Evolutionary conservation across 1,139 yeast species (phyloP).

Genomic region (Saccharomyces hybrid): DNA sequence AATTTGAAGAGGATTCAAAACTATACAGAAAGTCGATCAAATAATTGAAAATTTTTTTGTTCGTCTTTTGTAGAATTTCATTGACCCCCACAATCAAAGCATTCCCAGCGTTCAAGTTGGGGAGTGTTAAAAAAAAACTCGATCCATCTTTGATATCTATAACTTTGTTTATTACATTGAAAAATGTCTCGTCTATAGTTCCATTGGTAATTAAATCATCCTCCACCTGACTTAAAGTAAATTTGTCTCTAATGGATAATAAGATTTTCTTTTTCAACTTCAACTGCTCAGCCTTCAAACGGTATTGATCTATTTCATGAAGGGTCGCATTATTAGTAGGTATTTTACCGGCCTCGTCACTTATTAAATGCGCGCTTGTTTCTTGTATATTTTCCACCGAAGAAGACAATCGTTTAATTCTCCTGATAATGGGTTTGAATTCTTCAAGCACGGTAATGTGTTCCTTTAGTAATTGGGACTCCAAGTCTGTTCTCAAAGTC

Average conservation of each 20-base stretch:
- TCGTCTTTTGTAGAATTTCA: slow-evolving; percentile 32
- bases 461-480: slow-evolving; percentile 58
- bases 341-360: slow-evolving; percentile 5
- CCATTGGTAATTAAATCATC: slow-evolving; percentile 45
- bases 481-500: slow-evolving; percentile 59
- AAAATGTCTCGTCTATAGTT: slow-evolving; percentile 50
- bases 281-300: slow-evolving; percentile 27
- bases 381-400: slow-evolving; percentile 40
- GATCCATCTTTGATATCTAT: slow-evolving; percentile 55
- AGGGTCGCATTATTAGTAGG: slow-evolving; percentile 2
- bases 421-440: slow-evolving; percentile 48
- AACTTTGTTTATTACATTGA: slow-evolving; percentile 51
- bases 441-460: slow-evolving; percentile 56
- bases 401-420: slow-evolving; percentile 34
- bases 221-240: slow-evolving; percentile 67
- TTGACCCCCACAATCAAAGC: slow-evolving; percentile 60
- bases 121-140: slow-evolving; percentile 57
- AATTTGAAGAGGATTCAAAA: slow-evolving; percentile 20
- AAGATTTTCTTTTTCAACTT: slow-evolving; percentile 50
- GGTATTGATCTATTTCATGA: slow-evolving; percentile 6
- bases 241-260: slow-evolving; percentile 52
- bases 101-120: slow-evolving; percentile 64
- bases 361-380: slow-evolving; percentile 36
- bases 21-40: slow-evolving; percentile 31
- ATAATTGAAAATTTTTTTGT: slow-evolving; percentile 32